These are phyloP conservation scores for Cyberlindnera suaveolens DNA, from an alignment of 805 yeast genomes.

Conservation along the genomic window DNA sequence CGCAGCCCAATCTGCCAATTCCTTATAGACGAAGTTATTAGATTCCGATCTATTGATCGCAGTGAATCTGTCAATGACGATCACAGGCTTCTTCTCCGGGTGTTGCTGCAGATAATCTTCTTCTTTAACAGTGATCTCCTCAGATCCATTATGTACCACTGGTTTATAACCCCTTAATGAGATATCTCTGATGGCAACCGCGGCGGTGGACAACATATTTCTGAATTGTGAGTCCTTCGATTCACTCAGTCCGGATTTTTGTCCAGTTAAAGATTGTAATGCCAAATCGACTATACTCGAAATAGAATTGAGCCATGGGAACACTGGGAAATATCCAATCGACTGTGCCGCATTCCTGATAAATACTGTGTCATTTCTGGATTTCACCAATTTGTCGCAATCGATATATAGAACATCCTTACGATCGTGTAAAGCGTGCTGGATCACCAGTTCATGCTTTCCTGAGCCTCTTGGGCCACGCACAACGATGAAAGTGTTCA, in stretches of 20 bases:
- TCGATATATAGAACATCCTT: constrained; percentile 63
- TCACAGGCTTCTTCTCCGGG: constrained; percentile 80
- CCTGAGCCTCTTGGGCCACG: constrained; percentile 97
- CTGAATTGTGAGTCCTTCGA: constrained; percentile 75
- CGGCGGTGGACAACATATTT: constrained; percentile 67
- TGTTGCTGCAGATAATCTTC: constrained; percentile 81
- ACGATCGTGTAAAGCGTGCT: constrained; percentile 55
- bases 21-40: constrained; percentile 62
- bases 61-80: constrained; percentile 72
- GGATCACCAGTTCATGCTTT: constrained; percentile 69
- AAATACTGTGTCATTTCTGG: constrained; percentile 68
- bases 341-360: constrained; percentile 64
- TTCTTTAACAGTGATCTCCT: constrained; percentile 43
- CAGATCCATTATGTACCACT: constrained; percentile 25
- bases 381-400: constrained; percentile 68
- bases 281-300: constrained; percentile 78
- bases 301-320: constrained; percentile 84
- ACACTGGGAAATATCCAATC: constrained; percentile 88
- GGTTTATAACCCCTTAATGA: constrained; percentile 41
- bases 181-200: constrained; percentile 67
- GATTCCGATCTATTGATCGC: constrained; percentile 48
- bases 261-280: constrained; percentile 89
- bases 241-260: constrained; percentile 85
- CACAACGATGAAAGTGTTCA: constrained; percentile 83
- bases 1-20: constrained; percentile 86